Base-by-base conservation (phyloP, 805 yeast genomes). In the Metschnikowia sp. region DNA sequence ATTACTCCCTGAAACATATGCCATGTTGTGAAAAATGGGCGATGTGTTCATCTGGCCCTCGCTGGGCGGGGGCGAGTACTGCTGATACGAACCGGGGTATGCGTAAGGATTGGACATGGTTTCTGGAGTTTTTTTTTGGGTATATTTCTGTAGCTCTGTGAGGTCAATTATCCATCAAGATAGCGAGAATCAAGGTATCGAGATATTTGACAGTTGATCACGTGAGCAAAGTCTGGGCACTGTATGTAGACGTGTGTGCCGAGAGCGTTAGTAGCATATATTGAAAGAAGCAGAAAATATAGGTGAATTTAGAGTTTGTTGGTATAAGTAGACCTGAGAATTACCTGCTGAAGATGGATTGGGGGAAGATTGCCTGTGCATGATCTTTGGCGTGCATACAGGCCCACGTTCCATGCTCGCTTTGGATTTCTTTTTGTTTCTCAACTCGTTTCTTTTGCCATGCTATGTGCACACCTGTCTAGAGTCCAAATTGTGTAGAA, bases 21-120 rank as follows among this genome's bases (percentile, higher is more conserved):
- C 57, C 49, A 62, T 44, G 43, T 56, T 60, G 46, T 58, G 64
- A 48, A 66, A 66, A 13, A 64, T 61, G 13, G 73, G 72, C 32
- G 69, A 63, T 9, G 57, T 55, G 42, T 57, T 56, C 43, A 58
- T 56, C 37, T 55, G 51, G 34, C 49, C 56, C 52, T 64, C 62
- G 26, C 58, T 54, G 47, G 60, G 51, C 42, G 54, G 56, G 42
- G 72, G 72, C 33, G 70, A 65, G 49, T 61, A 66, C 36, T 63
- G 69, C 44, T 60, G 69, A 49, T 64, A 67, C 39, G 29, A 13
- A 18, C 45, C 40, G 51, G 61, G 63, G 48, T 66, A 69, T 40
- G 64, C 57, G 54, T 69, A 70, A 42, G 67, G 72, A 49, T 68
- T 70, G 26, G 72, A 54, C 72, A 68, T 68, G 42, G 28, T 44